Conservation (phyloP, 169 alveolate species). For the Plasmodium vinckei region DNA sequence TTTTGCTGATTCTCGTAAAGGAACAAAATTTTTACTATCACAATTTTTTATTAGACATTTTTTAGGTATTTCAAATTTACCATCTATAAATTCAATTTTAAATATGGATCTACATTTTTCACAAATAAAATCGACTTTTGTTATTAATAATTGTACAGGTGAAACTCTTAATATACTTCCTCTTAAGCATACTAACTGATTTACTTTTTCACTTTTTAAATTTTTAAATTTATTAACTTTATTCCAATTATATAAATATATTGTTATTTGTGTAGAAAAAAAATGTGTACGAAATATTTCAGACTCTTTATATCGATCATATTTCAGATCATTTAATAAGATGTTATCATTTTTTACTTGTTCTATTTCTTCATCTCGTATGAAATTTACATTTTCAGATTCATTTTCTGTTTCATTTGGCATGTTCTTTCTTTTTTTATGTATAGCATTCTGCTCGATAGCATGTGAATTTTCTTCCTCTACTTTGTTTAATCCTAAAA, state of each 20-base stretch:
- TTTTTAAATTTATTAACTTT: slow-evolving; percentile 59
- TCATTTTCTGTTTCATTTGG: not conserved
- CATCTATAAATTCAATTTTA: slow-evolving; percentile 51
- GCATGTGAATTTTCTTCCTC: not conserved
- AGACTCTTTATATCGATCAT: slow-evolving; percentile 39
- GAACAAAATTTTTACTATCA: slow-evolving; percentile 31
- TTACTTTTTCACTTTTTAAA: slow-evolving; percentile 61
- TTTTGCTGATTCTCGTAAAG: slow-evolving; percentile 72
- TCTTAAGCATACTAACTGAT: slow-evolving; percentile 58
- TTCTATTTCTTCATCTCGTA: slow-evolving; percentile 32
- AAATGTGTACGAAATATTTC: slow-evolving; percentile 44
- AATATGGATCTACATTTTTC: slow-evolving; percentile 54
- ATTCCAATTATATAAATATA: slow-evolving; percentile 70
- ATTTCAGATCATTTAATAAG: slow-evolving; percentile 24
- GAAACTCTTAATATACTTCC: slow-evolving; percentile 73
- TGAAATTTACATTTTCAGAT: not conserved
- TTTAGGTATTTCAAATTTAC: slow-evolving; percentile 64
- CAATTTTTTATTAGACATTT: slow-evolving; percentile 23
- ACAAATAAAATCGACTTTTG: slow-evolving; percentile 51
- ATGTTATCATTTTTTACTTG: slow-evolving; percentile 6
- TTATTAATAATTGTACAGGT: slow-evolving; percentile 56
- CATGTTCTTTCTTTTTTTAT: not conserved
- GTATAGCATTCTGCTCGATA: not conserved
- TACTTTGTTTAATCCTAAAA: slow-evolving; percentile 1
- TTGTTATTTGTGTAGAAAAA: slow-evolving; percentile 30